Evolutionary conservation across 805 yeast species (phyloP), one percentile per base, ranked within the genome.

Genomic region (Kluyveromyces wickerhamii): DNA sequence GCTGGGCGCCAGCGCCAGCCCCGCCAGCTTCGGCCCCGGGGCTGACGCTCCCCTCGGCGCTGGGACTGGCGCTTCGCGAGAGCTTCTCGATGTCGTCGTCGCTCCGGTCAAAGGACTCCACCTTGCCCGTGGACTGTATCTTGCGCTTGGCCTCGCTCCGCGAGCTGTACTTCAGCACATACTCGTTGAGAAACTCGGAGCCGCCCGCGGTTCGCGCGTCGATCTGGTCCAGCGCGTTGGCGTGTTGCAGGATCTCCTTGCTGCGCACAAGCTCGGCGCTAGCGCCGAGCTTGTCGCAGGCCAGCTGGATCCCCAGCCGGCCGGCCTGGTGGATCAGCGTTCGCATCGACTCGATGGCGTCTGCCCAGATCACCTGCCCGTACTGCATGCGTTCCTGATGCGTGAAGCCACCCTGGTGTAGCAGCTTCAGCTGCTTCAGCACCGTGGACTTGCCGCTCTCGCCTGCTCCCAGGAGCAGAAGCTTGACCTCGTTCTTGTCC

Each of bases 401-500:
- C 1, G 82, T 66, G 61, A 89, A 92, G 2, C 95, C 94, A 28
- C 82, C 79, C 40, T 85, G 82, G 54, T 92, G 96, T 27, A 87
- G 58, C 12, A 92, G 66, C 47, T 82, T 75, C 76, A 88, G 71
- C 55, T 88, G 96, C 57, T 88, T 88, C 44, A 88, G 62, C 5
- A 88, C 95, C 0, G 97, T 88, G 2, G 95, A 82, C 54, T 88
- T 88, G 5, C 97, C 96, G 34, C 89, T 78, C 54, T 88, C 97
- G 4, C 96, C 97, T 0, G 97, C 84, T 27, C 97, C 96, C 22
- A 87, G 61, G n/a, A 89, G 65, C 25, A 89, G 59, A 41, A 89
- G 65, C 54, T 80, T 85, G 22, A 80, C 70, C 45, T 73, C 79
- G 40, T 73, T 72, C 47, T 68, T 73, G 29, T 71, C 77, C 31